These are phyloP conservation scores for Pseudisothecium myosuroides DNA, from an alignment of 225 moss, liverwort and hornwort genomes.

Conservation along the genomic window DNA sequence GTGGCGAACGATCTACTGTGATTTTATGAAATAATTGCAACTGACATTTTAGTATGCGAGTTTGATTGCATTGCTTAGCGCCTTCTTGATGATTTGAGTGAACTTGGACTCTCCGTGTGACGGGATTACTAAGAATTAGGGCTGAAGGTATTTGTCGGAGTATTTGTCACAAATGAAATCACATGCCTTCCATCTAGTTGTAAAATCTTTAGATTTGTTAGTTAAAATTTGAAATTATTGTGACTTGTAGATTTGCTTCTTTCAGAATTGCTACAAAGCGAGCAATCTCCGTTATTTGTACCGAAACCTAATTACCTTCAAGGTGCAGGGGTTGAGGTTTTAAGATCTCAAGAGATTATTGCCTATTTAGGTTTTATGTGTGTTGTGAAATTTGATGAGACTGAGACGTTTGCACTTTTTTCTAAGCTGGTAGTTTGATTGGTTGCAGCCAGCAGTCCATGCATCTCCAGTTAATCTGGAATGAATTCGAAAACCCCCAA, in stretches of 20 bases:
- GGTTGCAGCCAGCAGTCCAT: not conserved
- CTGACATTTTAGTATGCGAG: not conserved
- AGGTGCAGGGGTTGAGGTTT: not conserved
- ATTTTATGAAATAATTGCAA: not conserved
- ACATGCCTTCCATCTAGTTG: not conserved
- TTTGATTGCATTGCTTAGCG: not conserved
- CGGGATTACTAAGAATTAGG: constrained; percentile 44
- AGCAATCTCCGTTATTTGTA: not conserved
- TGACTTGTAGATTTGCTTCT: not conserved
- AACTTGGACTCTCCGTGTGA: not conserved
- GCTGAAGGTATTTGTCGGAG: constrained; percentile 20
- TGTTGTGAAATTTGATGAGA: not conserved
- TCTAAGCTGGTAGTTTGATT: not conserved
- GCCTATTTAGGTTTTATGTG: not conserved
- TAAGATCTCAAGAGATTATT: not conserved
- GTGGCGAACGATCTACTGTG: not conserved
- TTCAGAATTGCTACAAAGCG: not conserved
- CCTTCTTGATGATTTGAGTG: not conserved
- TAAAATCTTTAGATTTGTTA: not conserved
- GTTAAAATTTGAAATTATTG: not conserved
- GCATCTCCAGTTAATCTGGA: not conserved
- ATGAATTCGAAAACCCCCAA: not conserved
- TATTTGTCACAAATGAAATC: not conserved
- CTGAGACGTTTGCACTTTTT: not conserved
- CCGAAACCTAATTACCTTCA: not conserved